Base-by-base conservation (phyloP, 2,329 filamentous ascomycete genomes). In the Alternaria gaisen region DNA sequence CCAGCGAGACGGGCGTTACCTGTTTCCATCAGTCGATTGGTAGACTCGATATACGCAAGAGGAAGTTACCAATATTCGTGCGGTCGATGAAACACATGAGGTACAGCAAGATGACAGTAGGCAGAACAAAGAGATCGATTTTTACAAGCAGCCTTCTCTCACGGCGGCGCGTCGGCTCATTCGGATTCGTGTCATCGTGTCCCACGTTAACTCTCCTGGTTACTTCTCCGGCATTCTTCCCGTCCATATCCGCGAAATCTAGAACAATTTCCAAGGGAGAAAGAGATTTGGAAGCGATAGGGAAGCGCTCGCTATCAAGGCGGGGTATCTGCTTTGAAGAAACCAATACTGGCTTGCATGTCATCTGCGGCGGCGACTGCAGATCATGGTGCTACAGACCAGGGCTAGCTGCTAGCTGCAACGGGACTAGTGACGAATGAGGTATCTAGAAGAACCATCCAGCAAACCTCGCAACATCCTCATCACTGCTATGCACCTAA, bases 31-130 rank as follows among this genome's bases (percentile, higher is more conserved):
- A 65, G 58, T 34, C 20, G 12, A 40, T 10, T 10, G 9, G 24
- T 18, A 34, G 8, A 6, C 42, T 4, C 32, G 55, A 10, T 40
- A 18, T 26, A n/a, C 20, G 38, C 20, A 20, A 30, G 22, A 26
- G 0, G 20, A 26, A 61, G 80, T 72, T 71, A 89, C 89, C 89
- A 34, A 91, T 88, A 62, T 91, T 91, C 20, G 88, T 86, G 12
- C 89, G 83, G 66, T 91, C 88, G 61, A 91, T 90, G 74, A 90
- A 91, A 76, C 88, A 90, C 65, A 91, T 89, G 0, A 91, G 81
- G 66, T 91, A 91, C 1, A 91, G 77, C 0, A 90, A 53, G 0
- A 87, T 78, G 0, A 90, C 87, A 0, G 86, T 89, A 0, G 88
- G 89, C 0, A 91, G 80, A 30, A 90, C 83, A 64, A 80, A 84